Evolutionary conservation across 768 basidiomycete species (phyloP).

Genomic region (Tricholoma sp.): DNA sequence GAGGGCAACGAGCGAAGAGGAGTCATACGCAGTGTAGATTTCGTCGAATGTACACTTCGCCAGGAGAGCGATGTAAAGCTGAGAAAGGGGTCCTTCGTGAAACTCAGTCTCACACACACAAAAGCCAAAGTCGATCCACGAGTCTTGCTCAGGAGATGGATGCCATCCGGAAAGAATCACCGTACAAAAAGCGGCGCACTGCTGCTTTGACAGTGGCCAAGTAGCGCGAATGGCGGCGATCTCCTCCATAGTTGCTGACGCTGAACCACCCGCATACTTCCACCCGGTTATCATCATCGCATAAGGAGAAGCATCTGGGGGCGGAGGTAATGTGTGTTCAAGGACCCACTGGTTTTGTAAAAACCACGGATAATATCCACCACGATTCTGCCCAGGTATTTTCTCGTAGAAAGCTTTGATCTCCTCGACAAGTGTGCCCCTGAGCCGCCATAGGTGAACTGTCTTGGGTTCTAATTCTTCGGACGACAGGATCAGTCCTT

Average conservation of each 20-base stretch:
- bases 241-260: not conserved
- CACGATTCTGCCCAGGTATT: slow-evolving; percentile 18
- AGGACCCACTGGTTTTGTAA: slow-evolving; percentile 27
- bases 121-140: slow-evolving; percentile 21
- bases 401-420: slow-evolving; percentile 24
- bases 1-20: slow-evolving; percentile 19
- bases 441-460: slow-evolving; percentile 26
- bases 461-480: slow-evolving; percentile 18
- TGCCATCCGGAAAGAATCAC: slow-evolving; percentile 6
- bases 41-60: slow-evolving; percentile 29
- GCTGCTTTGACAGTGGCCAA: not conserved
- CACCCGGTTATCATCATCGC: slow-evolving; percentile 8
- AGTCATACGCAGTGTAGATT: slow-evolving; percentile 23
- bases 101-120: slow-evolving; percentile 10
- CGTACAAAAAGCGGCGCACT: slow-evolving; percentile 2
- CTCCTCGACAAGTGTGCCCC: slow-evolving; percentile 27
- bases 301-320: not conserved
- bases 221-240: slow-evolving; percentile 1
- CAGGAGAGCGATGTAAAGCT: slow-evolving; percentile 21
- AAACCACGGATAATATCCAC: slow-evolving; percentile 31
- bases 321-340: slow-evolving; percentile 6
- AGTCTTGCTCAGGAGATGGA: slow-evolving; percentile 7
- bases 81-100: slow-evolving; percentile 7
- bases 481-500: slow-evolving; percentile 17
- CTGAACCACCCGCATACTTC: slow-evolving; percentile 10